Evolutionary conservation across 345 rosid genomes (phyloP).

Genomic region (Limnanthes douglasii): DNA sequence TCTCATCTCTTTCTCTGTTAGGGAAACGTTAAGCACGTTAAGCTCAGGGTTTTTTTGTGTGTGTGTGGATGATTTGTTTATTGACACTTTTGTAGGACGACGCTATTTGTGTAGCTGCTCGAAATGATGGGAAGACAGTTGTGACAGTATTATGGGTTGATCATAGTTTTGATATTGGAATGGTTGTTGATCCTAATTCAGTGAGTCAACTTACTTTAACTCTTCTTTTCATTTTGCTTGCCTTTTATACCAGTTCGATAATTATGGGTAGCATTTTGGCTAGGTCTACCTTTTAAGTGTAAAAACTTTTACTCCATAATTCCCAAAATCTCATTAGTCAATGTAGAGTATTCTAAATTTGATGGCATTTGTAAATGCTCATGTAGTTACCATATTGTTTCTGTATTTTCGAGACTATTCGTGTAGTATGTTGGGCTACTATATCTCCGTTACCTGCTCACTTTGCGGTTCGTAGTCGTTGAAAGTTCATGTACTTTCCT

Average conservation of each 20-base stretch:
- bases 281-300: no score
- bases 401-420: background rate
- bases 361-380: no score
- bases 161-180: conserved; percentile 60
- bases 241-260: background rate
- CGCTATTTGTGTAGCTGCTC: conserved; percentile 59
- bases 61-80: background rate
- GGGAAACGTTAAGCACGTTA: background rate
- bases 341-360: no score
- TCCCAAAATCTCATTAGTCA: no score
- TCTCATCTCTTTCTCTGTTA: background rate
- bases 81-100: conserved; percentile 44
- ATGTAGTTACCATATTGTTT: no score
- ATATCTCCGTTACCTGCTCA: no score
- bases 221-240: no score
- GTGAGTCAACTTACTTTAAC: no score
- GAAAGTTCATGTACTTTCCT: background rate
- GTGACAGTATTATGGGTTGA: conserved; percentile 78
- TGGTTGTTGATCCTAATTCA: conserved; percentile 48
- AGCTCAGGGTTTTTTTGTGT: background rate
- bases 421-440: background rate
- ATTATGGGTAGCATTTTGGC: no score
- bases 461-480: no score
- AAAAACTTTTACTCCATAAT: no score
- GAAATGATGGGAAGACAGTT: conserved; percentile 54